Base-by-base conservation (phyloP, 2,329 filamentous ascomycete genomes). In the Botrytis squamosa region DNA sequence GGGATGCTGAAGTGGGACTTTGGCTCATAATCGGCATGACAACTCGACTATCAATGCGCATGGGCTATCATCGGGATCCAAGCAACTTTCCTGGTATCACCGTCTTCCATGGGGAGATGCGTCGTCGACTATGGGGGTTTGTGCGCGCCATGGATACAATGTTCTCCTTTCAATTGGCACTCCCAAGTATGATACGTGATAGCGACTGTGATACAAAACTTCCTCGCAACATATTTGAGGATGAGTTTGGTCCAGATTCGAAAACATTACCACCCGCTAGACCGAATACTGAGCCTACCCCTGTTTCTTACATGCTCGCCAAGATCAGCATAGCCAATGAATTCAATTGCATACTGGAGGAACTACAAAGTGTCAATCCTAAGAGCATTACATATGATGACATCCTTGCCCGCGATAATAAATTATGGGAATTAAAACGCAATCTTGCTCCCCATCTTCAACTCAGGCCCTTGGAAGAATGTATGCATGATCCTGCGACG, bases 361-460 rank as follows among this genome's bases (percentile, higher is more conserved):
- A 87, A 33, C 88, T 88, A 20, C 88, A 86, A 71, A 83, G 86
- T 46, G 84, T 90, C 5, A 77, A 73, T 44, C 86, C 86, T 29
- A 87, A 86, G 74, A 85, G 84, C 71, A 84, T 88, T 6, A 83
- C 86, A 29, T 92, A 92, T 79, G 90, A 92, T 63, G 89, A 92
- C 73, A 88, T 92, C 70, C 82, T 92, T 78, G 84, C 88, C 77
- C 84, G 90, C 80, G 88, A 93, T 82, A 83, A 85, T 82, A 85
- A 88, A 79, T 79, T 94, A 78, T 85, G 90, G 49, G 87, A 89
- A 73, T 83, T 90, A 49, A 87, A 87, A 80, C 85, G 91, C 49
- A 88, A 91, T 73, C 87, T 97, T 68, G 93, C 96, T 1, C 91
- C 93, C 4, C 92, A 97, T 81, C 85, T 98, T 46, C 91, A 90